phyloP scores from a whole-genome alignment of 108 stramenopile genomes.

The Cyclotella kingstonii region DNA sequence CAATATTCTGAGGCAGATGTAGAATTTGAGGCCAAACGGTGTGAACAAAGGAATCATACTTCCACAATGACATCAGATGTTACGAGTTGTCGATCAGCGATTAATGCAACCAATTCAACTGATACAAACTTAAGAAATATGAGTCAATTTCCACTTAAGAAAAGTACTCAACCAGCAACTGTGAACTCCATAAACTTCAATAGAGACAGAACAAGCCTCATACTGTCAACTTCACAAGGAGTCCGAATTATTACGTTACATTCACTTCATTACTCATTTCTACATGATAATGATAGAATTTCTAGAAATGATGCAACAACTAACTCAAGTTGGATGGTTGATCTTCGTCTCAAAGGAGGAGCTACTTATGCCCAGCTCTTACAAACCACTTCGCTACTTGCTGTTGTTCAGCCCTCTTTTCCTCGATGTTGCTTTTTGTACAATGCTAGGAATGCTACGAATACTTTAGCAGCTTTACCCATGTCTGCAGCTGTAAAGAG shows the following conservation, averaged over 20 bases:
- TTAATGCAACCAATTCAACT: slow-evolving; percentile 1
- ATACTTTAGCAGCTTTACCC: slow-evolving; percentile 28
- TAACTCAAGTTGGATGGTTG: slow-evolving; percentile 23
- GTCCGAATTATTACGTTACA: slow-evolving; percentile 38
- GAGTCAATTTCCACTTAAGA: slow-evolving; percentile 1
- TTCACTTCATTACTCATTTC: slow-evolving; percentile 11
- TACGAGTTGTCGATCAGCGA: not conserved
- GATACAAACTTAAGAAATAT: slow-evolving; percentile 14
- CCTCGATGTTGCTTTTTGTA: slow-evolving; percentile 39
- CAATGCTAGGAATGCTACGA: slow-evolving; percentile 26
- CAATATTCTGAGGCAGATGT: no score
- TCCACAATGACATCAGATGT: no score
- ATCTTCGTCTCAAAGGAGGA: slow-evolving; percentile 27
- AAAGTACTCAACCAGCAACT: slow-evolving; percentile 11
- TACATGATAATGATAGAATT: not conserved
- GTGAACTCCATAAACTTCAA: slow-evolving; percentile 40
- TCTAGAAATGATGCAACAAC: slow-evolving; percentile 2
- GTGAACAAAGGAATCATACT: no score
- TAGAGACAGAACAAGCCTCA: slow-evolving; percentile 37
- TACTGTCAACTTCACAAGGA: slow-evolving; percentile 37
- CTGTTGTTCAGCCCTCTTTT: slow-evolving; percentile 26
- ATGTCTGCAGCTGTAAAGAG: slow-evolving; percentile 44
- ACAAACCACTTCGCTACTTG: slow-evolving; percentile 21
- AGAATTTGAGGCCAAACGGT: no score
- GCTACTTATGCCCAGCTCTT: slow-evolving; percentile 40